A percentile compares a stretch with the other conserved stretches of the same genome.
phyloP scores from a whole-genome alignment of 2,329 filamentous ascomycete genomes.

The Colletotrichum liriopes region DNA sequence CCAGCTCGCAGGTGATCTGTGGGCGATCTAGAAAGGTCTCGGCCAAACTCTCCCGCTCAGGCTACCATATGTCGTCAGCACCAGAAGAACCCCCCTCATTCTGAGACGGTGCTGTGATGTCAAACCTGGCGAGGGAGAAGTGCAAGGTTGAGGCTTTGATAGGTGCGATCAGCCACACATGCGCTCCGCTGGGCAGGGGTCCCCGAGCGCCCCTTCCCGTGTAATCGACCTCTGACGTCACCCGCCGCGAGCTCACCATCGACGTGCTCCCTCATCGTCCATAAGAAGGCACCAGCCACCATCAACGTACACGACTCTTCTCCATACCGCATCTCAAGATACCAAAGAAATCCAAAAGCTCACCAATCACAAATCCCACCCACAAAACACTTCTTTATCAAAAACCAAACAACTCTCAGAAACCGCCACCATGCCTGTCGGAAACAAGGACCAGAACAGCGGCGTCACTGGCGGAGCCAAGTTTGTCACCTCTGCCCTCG shows the following conservation, averaged over 20 bases:
- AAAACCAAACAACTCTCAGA: slow-evolving; percentile 28
- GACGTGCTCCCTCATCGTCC: not conserved
- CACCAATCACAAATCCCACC: not conserved
- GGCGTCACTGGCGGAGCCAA: slow-evolving; percentile 54
- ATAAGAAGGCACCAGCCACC: slow-evolving; percentile 21
- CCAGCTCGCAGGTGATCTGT: not conserved
- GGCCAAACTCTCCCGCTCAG: not conserved
- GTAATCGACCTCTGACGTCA: slow-evolving; percentile 28
- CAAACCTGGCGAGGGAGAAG: slow-evolving; percentile 18
- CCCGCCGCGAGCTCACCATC: not conserved
- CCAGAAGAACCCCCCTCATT: not conserved
- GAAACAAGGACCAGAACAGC: slow-evolving; percentile 44
- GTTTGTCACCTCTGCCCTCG: slow-evolving; percentile 58
- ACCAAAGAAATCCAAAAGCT: not conserved
- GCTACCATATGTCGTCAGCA: slow-evolving; percentile 26
- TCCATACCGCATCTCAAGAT: not conserved
- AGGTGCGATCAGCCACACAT: slow-evolving; percentile 35
- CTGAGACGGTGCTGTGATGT: slow-evolving; percentile 32
- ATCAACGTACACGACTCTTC: not conserved
- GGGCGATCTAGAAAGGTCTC: not conserved
- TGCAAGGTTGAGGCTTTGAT: slow-evolving; percentile 23
- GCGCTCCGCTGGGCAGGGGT: slow-evolving; percentile 15
- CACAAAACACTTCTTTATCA: not conserved
- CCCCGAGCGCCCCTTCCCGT: not conserved
- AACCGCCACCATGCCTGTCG: slow-evolving; percentile 47